Evolutionary conservation across 257 asterid species (phyloP).

Genomic region (Nicotiana tabacum): DNA sequence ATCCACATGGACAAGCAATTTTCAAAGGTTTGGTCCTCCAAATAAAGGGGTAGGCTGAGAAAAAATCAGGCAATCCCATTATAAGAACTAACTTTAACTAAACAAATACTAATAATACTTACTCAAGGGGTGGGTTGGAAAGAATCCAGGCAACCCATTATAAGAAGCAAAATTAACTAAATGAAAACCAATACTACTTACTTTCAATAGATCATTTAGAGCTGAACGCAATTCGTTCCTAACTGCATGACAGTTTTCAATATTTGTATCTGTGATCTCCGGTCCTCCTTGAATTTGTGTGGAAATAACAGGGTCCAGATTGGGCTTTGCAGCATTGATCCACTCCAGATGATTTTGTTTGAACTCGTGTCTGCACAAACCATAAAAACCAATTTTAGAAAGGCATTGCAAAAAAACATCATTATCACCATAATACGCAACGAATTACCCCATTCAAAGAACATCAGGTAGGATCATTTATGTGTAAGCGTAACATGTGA

Average conservation of each 20-base stretch:
- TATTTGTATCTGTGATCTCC: slow-evolving; percentile 42
- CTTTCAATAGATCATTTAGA: slow-evolving; percentile 71
- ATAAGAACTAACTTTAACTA: not conserved
- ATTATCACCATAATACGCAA: not conserved
- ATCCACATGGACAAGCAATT: not conserved
- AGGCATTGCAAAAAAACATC: not conserved
- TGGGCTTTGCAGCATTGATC: slow-evolving; percentile 66
- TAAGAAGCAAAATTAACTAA: not conserved
- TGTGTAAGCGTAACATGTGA: not conserved
- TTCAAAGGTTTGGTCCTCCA: not conserved
- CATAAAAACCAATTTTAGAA: not conserved
- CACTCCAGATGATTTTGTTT: slow-evolving; percentile 69
- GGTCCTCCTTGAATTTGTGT: slow-evolving; percentile 36
- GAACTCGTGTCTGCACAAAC: slow-evolving; percentile 62
- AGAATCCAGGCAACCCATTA: not conserved
- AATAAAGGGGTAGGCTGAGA: not conserved
- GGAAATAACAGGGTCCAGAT: slow-evolving; percentile 57
- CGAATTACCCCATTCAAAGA: not conserved
- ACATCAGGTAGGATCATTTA: not conserved
- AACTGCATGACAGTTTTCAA: slow-evolving; percentile 57
- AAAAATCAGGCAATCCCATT: not conserved
- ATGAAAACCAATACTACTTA: slow-evolving; percentile 17
- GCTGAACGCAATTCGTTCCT: slow-evolving; percentile 78
- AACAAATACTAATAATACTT: slow-evolving; percentile 3
- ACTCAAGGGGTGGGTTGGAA: slow-evolving; percentile 18